Evolutionary conservation across 306 rosid species (phyloP).

Genomic region (Quercus suber): DNA sequence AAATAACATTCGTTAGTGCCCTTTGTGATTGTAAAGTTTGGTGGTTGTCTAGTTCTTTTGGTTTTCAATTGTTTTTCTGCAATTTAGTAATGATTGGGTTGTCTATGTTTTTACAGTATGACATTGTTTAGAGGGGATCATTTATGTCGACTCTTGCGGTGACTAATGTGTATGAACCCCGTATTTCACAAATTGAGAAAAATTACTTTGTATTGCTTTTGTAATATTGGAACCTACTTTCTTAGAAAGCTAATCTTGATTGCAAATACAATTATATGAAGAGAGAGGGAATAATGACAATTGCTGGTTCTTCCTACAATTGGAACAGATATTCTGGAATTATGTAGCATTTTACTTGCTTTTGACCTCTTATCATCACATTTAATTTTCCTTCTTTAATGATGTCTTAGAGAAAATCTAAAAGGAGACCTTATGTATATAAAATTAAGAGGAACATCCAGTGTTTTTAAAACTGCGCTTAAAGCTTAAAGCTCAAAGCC

Average conservation of each 20-base stretch:
- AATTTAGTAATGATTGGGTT: background rate
- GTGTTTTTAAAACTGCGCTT: too few species aligned
- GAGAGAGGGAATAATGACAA: too few species aligned
- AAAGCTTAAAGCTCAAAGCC: too few species aligned
- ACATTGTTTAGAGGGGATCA: too few species aligned
- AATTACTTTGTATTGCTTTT: too few species aligned
- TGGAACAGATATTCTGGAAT: too few species aligned
- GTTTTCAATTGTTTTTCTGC: background rate
- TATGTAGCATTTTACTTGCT: too few species aligned
- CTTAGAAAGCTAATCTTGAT: too few species aligned
- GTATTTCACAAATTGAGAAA: background rate
- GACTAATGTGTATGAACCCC: background rate
- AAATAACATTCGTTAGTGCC: background rate
- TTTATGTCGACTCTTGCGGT: background rate
- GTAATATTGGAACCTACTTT: too few species aligned
- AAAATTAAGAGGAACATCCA: background rate
- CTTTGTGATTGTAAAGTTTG: background rate
- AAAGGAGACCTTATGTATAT: background rate
- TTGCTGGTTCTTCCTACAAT: too few species aligned
- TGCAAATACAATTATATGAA: too few species aligned
- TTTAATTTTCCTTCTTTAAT: background rate
- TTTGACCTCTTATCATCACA: too few species aligned
- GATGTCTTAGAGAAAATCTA: background rate
- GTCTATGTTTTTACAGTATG: background rate
- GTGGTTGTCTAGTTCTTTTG: background rate